These are phyloP conservation scores for Vanrija sp. DNA, from an alignment of 1,284 basidiomycete genomes.

Conservation along the genomic window DNA sequence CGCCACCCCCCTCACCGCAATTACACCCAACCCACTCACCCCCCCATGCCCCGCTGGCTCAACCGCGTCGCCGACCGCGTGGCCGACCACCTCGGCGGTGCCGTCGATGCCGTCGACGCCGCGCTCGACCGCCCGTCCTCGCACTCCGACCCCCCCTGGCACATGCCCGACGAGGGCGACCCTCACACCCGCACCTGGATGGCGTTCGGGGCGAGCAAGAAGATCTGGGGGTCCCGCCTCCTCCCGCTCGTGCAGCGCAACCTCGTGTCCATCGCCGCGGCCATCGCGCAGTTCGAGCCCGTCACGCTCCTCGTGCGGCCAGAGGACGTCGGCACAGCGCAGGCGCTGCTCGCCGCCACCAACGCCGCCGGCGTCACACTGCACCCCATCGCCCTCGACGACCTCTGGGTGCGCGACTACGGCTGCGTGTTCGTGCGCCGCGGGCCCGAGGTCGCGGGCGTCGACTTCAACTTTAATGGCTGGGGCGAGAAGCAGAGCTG, in stretches of 20 bases:
- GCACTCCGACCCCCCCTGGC: background rate
- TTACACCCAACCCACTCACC: no score
- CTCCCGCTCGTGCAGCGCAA: background rate
- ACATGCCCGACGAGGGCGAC: conserved; percentile 7
- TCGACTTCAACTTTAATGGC: conserved; percentile 5
- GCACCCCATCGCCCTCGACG: background rate
- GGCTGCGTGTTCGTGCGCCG: background rate
- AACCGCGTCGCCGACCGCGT: no score
- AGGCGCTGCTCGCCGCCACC: background rate
- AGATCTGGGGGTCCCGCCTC: background rate
- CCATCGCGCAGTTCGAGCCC: conserved; percentile 5
- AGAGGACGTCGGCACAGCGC: background rate
- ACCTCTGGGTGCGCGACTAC: conserved; percentile 2
- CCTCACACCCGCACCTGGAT: conserved; percentile 5
- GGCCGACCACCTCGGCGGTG: no score
- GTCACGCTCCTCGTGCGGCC: conserved; percentile 2
- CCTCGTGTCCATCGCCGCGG: background rate
- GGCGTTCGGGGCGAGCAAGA: background rate
- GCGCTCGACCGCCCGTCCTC: no score
- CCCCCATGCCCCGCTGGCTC: no score
- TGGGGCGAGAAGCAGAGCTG: conserved; percentile 1
- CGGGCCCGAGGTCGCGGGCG: background rate
- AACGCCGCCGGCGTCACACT: background rate
- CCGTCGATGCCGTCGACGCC: no score
- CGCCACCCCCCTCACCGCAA: no score